phyloP scores from a whole-genome alignment of 352 stramenopile genomes.

The Globisporangium alternatum region DNA sequence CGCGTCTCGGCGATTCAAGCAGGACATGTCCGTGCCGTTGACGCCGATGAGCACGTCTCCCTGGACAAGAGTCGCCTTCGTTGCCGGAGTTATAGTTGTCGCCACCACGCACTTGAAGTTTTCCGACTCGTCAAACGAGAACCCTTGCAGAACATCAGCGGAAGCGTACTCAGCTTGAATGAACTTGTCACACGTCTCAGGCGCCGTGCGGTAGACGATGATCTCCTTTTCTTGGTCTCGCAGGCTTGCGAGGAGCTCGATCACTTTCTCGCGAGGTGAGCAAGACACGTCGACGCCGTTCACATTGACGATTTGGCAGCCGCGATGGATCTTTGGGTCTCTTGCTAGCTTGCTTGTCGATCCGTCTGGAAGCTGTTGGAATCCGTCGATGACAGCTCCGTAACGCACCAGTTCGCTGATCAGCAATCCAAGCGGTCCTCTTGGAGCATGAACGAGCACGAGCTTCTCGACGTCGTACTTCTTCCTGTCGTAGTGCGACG shows the following conservation, averaged over 20 bases:
- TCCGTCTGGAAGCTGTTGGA: conserved; percentile 39
- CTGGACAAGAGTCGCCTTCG: conserved; percentile 14
- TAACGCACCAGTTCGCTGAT: conserved; percentile 41
- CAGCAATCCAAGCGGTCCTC: conserved; percentile 44
- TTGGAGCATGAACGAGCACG: conserved; percentile 32
- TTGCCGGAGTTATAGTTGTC: conserved; percentile 15
- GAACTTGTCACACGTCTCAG: conserved; percentile 25
- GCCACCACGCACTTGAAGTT: conserved; percentile 36
- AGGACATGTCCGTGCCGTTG: conserved; percentile 39
- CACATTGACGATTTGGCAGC: conserved; percentile 53
- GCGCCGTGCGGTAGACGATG: conserved; percentile 42
- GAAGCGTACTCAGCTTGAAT: conserved; percentile 22
- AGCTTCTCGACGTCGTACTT: conserved; percentile 57
- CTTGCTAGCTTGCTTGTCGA: conserved; percentile 32
- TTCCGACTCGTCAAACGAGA: conserved; percentile 37
- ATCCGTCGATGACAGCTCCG: conserved; percentile 48
- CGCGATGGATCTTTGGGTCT: conserved; percentile 38
- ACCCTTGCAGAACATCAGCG: conserved; percentile 22
- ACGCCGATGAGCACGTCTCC: conserved; percentile 48
- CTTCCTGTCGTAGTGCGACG: conserved; percentile 21
- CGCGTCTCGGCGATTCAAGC: conserved; percentile 26
- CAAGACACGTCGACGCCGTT: conserved; percentile 51
- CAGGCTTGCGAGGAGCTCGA: conserved; percentile 28
- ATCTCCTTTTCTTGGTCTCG: conserved; percentile 55
- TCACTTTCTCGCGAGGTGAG: conserved; percentile 31